phyloP scores from a whole-genome alignment of 2,329 filamentous ascomycete genomes.

The Shiraia sp. region DNA sequence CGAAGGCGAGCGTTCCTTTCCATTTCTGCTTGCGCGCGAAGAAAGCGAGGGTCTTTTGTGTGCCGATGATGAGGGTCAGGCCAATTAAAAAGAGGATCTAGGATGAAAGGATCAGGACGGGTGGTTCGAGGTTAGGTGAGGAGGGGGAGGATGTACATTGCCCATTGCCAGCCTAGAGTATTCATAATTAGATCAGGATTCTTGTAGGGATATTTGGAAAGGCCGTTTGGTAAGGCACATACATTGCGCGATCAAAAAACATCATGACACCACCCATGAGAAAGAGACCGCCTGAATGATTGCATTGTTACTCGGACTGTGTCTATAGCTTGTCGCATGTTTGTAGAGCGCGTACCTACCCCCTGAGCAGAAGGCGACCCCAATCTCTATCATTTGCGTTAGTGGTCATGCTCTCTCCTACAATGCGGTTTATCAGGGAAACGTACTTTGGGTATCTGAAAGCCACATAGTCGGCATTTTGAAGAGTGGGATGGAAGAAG shows the following conservation, averaged over 20 bases:
- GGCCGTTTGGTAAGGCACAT: no score
- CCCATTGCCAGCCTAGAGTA: slow-evolving; percentile 85
- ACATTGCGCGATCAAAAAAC: slow-evolving; percentile 98
- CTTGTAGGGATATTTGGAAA: slow-evolving; percentile 1
- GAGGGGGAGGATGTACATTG: slow-evolving; percentile 64
- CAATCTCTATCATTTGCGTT: slow-evolving; percentile 69
- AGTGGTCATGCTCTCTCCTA: slow-evolving; percentile 5
- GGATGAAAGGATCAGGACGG: not conserved
- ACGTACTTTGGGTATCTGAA: slow-evolving; percentile 90
- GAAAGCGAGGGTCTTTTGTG: slow-evolving; percentile 88
- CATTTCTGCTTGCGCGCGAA: slow-evolving; percentile 93
- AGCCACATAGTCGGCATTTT: slow-evolving; percentile 89
- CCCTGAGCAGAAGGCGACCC: slow-evolving; percentile 95
- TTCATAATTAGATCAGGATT: not conserved
- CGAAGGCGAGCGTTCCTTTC: slow-evolving; percentile 88
- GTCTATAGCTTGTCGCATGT: slow-evolving; percentile 7
- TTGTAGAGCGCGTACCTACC: slow-evolving; percentile 65
- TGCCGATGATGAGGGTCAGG: slow-evolving; percentile 92
- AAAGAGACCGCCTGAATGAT: slow-evolving; percentile 79
- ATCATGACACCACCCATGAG: slow-evolving; percentile 90
- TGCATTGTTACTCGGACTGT: slow-evolving; percentile 16
- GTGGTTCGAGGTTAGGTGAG: slow-evolving; percentile 1
- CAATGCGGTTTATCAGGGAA: slow-evolving; percentile 9
- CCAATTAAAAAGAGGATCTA: slow-evolving; percentile 98
- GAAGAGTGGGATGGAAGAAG: slow-evolving; percentile 5